Base-by-base conservation (phyloP, 2,329 filamentous ascomycete species). In the Paraphaeosphaeria minitans region DNA sequence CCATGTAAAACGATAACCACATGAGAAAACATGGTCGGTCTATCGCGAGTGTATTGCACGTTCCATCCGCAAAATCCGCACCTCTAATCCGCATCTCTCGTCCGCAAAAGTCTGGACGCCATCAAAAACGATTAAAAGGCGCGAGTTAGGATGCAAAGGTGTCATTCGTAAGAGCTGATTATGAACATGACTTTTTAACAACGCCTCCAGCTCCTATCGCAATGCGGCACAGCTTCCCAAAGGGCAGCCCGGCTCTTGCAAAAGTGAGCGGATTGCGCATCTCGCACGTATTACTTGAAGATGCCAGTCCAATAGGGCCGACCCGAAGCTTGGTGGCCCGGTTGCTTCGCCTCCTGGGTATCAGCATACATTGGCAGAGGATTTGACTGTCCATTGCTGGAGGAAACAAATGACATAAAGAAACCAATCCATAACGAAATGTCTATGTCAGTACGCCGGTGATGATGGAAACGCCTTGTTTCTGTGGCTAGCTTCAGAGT, bases 281-380 rank as follows among this genome's bases (percentile, higher is more conserved):
- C 61, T 53, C 47, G 35, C n/a, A 57, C 56, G 57, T 48, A 58
- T 60, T 60, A 50, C 55, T 66, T 61, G 58, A 60, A 64, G 64
- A 69, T 71, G 59, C 65, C 69, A 72, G 66, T 74, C 71, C 72
- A 74, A 64, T 56, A 60, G 49, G 60, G 50, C 43, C 29, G 56
- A 52, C 27, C 55, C 48, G 54, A 29, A 61, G 57, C 57, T 66
- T 59, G 53, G 51, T 58, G 54, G 62, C 63, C 57, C 66, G 51
- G 56, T 58, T 59, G 58, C 63, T 62, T 64, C 64, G 63, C 59
- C 65, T 63, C 62, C 59, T 61, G 71, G 71, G 71, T 74, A 73
- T 73, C 71, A 68, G 63, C 63, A 65, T 67, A 66, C 62, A 58
- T 61, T 62, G 64, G 65, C 58, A 53, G 43, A 31, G 53, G 42